A percentile compares a stretch with the other conserved stretches of the same genome.
phyloP scores from a whole-genome alignment of 768 basidiomycete genomes.

The Xanthoconium stramineum region DNA sequence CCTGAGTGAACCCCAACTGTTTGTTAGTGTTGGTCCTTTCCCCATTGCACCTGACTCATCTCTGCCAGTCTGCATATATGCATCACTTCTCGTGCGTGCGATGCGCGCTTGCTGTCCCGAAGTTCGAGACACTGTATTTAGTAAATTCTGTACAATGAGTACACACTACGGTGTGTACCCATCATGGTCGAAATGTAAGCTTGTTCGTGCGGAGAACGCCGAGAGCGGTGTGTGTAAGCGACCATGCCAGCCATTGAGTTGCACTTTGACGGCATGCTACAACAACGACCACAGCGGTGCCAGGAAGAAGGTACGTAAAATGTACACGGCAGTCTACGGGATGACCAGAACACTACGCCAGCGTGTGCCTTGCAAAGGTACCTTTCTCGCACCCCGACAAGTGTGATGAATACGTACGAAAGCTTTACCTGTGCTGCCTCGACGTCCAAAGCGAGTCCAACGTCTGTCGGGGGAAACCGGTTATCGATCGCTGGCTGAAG shows the following conservation, averaged over 20 bases:
- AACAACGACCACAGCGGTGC: conserved; percentile 9
- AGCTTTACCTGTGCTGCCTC: conserved; percentile 62
- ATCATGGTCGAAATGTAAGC: neutral
- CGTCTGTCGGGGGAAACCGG: conserved; percentile 49
- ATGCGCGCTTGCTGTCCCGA: neutral
- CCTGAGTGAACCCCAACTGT: conserved; percentile 6
- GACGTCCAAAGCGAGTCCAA: conserved; percentile 43
- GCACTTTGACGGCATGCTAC: neutral
- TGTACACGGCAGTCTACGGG: neutral
- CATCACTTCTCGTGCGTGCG: no score
- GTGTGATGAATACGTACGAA: conserved; percentile 50
- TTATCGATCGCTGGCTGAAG: conserved; percentile 59
- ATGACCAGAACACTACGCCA: conserved; percentile 21
- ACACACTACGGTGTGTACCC: neutral
- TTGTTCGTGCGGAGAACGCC: conserved; percentile 1
- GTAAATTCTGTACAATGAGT: neutral
- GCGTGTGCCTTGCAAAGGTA: conserved; percentile 66
- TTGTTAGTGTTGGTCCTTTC: neutral
- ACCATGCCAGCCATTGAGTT: neutral
- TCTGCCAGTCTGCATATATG: no score
- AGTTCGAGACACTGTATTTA: conserved; percentile 1
- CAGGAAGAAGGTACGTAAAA: conserved; percentile 26
- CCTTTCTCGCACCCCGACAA: conserved; percentile 59
- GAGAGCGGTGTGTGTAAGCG: neutral
- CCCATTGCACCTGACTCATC: neutral